Evolutionary conservation across 2,329 filamentous ascomycete species (phyloP).

Genomic region (Fusarium dimerum): DNA sequence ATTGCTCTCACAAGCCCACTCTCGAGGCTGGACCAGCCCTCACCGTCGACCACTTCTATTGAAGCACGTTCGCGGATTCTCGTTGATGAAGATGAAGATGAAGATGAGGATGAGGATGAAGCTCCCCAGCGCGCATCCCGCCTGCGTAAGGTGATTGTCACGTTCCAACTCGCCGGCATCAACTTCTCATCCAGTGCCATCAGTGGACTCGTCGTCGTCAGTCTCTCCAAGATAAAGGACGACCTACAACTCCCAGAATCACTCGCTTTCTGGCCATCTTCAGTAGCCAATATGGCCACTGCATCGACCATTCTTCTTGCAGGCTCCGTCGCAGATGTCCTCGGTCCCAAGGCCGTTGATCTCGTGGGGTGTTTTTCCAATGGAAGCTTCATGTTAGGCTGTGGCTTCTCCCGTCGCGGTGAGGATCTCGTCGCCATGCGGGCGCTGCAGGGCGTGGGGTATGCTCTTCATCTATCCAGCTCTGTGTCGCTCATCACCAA

Average conservation of each 20-base stretch:
- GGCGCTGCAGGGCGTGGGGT: conserved; percentile 37
- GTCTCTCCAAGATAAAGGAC: conserved; percentile 39
- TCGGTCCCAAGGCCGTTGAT: conserved; percentile 33
- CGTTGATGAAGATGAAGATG: no score
- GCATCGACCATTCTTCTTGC: conserved; percentile 37
- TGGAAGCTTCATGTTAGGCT: conserved; percentile 30
- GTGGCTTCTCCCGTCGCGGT: conserved; percentile 28
- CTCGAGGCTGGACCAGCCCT: no score
- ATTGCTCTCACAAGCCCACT: no score
- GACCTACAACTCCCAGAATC: conserved; percentile 32
- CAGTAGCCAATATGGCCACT: conserved; percentile 34
- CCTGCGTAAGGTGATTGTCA: conserved; percentile 7
- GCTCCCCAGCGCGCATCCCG: not conserved
- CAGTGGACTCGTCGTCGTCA: conserved; percentile 35
- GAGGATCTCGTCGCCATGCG: conserved; percentile 36
- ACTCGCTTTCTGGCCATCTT: conserved; percentile 39
- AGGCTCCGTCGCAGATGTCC: conserved; percentile 37
- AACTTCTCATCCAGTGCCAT: conserved; percentile 9
- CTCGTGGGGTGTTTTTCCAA: conserved; percentile 33
- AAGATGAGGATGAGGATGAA: no score
- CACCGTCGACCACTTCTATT: no score
- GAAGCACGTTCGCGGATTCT: no score
- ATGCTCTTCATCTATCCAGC: conserved; percentile 35
- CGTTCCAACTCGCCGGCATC: conserved; percentile 8
- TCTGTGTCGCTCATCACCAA: conserved; percentile 36